phyloP scores from a whole-genome alignment of 805 yeast species.

The Candida succiphila region DNA sequence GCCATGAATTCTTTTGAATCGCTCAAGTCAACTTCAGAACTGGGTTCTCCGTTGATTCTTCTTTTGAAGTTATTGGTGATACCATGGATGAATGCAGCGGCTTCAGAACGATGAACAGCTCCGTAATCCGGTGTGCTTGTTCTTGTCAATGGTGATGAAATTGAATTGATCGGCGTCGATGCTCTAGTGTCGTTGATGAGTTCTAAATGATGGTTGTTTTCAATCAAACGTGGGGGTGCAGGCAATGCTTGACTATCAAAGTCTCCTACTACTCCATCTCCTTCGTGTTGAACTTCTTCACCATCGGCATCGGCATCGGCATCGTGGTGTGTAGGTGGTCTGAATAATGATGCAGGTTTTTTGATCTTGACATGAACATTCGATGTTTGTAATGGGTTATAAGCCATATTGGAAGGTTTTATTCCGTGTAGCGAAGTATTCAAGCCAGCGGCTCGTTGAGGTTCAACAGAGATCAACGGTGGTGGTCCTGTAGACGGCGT shows the following conservation, averaged over 20 bases:
- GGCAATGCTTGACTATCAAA: background rate
- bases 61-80: conserved; percentile 17
- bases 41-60: conserved; percentile 5
- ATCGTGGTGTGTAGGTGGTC: background rate
- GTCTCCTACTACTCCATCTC: no score
- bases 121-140: conserved; percentile 9
- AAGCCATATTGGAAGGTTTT: conserved; percentile 57
- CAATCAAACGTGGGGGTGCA: no score
- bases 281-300: no score
- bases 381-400: conserved; percentile 57
- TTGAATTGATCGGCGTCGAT: background rate
- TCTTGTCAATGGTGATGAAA: background rate
- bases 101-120: conserved; percentile 34
- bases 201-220: no score
- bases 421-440: conserved; percentile 22
- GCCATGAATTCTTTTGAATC: conserved; percentile 7
- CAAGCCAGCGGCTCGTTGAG: conserved; percentile 12
- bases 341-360: conserved; percentile 32
- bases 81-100: conserved; percentile 29
- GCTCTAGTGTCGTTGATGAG: background rate
- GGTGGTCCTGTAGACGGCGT: background rate
- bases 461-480: background rate
- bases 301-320: background rate
- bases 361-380: conserved; percentile 63
- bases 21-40: conserved; percentile 13